Percentiles rank a stretch among this genome's conserved stretches.
Conservation (phyloP, 805 yeast species). For the Priceomyces carsonii region DNA sequence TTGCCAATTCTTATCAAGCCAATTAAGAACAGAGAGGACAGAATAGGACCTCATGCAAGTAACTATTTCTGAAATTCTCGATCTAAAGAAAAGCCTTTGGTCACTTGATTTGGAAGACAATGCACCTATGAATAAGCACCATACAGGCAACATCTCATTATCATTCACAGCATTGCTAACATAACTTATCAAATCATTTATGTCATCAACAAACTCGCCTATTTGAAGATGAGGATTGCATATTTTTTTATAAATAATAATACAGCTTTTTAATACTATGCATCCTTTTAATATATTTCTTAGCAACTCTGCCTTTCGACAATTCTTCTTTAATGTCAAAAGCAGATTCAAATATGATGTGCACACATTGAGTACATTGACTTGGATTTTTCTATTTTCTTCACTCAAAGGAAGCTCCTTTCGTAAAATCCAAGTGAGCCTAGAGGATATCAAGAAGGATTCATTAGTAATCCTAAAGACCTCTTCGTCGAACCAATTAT, state of each 20-base stretch:
- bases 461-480: slow-evolving; percentile 2
- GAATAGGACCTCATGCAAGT: slow-evolving; percentile 3
- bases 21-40: slow-evolving; percentile 1
- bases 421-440: slow-evolving; percentile 5
- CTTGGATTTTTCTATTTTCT: not conserved
- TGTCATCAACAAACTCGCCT: not conserved
- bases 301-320: not conserved
- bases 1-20: slow-evolving; percentile 1
- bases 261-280: slow-evolving; percentile 3
- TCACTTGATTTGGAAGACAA: not conserved
- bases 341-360: not conserved
- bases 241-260: not conserved
- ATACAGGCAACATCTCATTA: slow-evolving; percentile 3
- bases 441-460: slow-evolving; percentile 3
- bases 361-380: not conserved
- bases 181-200: slow-evolving; percentile 2
- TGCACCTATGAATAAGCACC: slow-evolving; percentile 3
- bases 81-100: slow-evolving; percentile 3
- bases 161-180: slow-evolving; percentile 2
- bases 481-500: slow-evolving; percentile 3
- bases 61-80: not conserved
- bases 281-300: slow-evolving; percentile 3
- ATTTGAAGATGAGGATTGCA: not conserved
- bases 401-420: not conserved
- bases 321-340: not conserved